These are phyloP conservation scores for Adansonia madagascariensis DNA, from an alignment of 441 rosid genomes.

Conservation along the genomic window DNA sequence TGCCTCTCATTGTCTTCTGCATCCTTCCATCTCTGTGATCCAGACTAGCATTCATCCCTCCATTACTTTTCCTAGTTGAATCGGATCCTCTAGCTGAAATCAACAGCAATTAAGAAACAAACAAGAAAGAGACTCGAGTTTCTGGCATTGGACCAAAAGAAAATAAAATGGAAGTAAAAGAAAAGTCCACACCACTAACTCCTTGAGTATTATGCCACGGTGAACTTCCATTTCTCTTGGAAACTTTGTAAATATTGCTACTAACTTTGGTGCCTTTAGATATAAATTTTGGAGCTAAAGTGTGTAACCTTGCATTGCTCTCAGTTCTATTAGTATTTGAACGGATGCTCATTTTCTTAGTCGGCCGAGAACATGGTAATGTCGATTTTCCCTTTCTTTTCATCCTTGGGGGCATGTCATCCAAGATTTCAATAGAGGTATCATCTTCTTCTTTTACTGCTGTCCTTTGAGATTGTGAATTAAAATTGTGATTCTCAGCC, in stretches of 20 bases:
- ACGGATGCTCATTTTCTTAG: slow-evolving; percentile 8
- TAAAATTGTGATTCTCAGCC: neutral
- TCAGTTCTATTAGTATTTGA: slow-evolving; percentile 1
- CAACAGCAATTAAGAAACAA: neutral
- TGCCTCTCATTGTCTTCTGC: neutral
- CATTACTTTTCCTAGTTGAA: neutral
- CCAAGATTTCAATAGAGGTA: slow-evolving; percentile 10
- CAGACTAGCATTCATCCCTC: neutral
- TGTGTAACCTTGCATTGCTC: neutral
- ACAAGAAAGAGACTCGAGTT: neutral
- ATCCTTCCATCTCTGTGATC: neutral
- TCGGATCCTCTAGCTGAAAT: neutral
- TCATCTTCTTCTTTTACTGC: neutral
- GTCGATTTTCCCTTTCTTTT: slow-evolving; percentile 5
- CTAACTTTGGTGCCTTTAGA: neutral
- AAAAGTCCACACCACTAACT: neutral
- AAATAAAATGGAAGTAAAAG: neutral
- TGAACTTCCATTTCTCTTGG: slow-evolving; percentile 1
- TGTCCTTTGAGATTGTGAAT: slow-evolving; percentile 3
- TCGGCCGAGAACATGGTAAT: neutral
- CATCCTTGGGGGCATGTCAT: neutral
- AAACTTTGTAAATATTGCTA: neutral
- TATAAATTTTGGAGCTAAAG: too few relatives aligned
- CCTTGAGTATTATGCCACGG: neutral
- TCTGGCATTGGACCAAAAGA: neutral